phyloP scores from a whole-genome alignment of 768 basidiomycete species.

The Rhizopogon salebrosus region DNA sequence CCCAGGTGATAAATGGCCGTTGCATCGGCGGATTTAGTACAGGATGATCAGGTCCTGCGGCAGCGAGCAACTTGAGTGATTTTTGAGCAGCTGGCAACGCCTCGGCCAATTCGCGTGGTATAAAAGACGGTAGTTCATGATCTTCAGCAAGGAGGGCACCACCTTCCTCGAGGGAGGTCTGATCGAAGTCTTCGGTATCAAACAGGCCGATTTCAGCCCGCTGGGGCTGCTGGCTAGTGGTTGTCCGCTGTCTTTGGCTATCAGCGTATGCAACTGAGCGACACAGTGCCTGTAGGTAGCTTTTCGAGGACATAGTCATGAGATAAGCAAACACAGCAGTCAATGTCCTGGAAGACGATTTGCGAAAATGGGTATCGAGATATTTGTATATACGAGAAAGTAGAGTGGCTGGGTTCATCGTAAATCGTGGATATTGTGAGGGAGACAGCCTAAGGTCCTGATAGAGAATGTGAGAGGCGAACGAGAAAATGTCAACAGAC shows the following conservation, averaged over 20 bases:
- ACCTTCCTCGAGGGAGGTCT: conserved; percentile 35
- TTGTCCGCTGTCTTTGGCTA: conserved; percentile 22
- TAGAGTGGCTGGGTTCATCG: conserved; percentile 42
- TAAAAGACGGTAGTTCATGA: conserved; percentile 57
- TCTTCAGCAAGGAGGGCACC: conserved; percentile 33
- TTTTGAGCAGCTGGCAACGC: conserved; percentile 61
- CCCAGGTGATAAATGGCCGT: conserved; percentile 42
- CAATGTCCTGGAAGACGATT: conserved; percentile 42
- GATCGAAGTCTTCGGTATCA: conserved; percentile 31
- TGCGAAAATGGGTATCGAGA: conserved; percentile 48
- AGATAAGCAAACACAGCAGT: conserved; percentile 61
- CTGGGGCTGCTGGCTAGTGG: conserved; percentile 9
- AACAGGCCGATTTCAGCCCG: conserved; percentile 12
- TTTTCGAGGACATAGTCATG: conserved; percentile 56
- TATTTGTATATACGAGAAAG: conserved; percentile 59
- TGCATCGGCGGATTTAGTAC: conserved; percentile 34
- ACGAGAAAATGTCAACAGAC: conserved; percentile 12
- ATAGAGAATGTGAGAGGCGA: conserved; percentile 3
- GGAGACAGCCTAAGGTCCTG: conserved; percentile 29
- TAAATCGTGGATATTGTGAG: conserved; percentile 37
- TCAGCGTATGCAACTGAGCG: conserved; percentile 50
- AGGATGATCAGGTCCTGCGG: conserved; percentile 61
- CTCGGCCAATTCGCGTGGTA: conserved; percentile 44
- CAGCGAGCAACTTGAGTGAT: conserved; percentile 60
- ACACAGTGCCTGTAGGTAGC: conserved; percentile 56